Evolutionary conservation across 2,329 filamentous ascomycete species (phyloP).

Genomic region (Trichoderma oligosporum): DNA sequence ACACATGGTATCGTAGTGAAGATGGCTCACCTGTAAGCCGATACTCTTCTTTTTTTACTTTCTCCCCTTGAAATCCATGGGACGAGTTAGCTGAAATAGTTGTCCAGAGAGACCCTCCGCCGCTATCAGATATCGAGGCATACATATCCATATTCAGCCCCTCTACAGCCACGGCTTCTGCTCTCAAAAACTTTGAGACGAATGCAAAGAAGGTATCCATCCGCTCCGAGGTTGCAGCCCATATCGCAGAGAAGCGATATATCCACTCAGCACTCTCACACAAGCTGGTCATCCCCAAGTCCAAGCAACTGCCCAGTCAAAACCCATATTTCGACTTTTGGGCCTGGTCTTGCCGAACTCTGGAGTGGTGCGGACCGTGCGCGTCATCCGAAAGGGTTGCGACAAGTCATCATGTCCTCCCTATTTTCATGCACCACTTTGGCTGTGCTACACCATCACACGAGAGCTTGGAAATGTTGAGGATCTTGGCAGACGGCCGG

Average conservation of each 20-base stretch:
- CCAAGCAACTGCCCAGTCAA: conserved; percentile 40
- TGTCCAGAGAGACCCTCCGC: conserved; percentile 44
- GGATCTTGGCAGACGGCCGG: conserved; percentile 50
- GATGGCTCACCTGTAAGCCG: conserved; percentile 34
- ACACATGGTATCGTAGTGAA: conserved; percentile 46
- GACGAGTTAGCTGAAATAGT: conserved; percentile 18
- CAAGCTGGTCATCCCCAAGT: conserved; percentile 43
- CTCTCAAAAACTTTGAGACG: conserved; percentile 58
- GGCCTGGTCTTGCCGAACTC: conserved; percentile 58
- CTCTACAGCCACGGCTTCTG: conserved; percentile 54
- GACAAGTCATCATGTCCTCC: conserved; percentile 64
- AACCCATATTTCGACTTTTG: conserved; percentile 70
- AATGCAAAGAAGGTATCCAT: conserved; percentile 64
- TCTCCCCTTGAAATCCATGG: neutral
- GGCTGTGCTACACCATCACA: conserved; percentile 68
- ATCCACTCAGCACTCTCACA: conserved; percentile 42
- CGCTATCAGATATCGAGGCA: conserved; percentile 56
- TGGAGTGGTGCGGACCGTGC: conserved; percentile 64
- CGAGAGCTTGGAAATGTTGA: conserved; percentile 60
- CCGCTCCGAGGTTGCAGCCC: conserved; percentile 51
- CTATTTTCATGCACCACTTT: conserved; percentile 75
- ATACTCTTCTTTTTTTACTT: neutral
- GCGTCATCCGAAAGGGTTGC: conserved; percentile 48
- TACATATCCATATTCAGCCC: conserved; percentile 66
- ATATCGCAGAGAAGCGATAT: conserved; percentile 52